Evolutionary conservation across 768 basidiomycete species (phyloP), one percentile per base, ranked within the genome.

Genomic region (button mushroom (Agaricus bisporus)): DNA sequence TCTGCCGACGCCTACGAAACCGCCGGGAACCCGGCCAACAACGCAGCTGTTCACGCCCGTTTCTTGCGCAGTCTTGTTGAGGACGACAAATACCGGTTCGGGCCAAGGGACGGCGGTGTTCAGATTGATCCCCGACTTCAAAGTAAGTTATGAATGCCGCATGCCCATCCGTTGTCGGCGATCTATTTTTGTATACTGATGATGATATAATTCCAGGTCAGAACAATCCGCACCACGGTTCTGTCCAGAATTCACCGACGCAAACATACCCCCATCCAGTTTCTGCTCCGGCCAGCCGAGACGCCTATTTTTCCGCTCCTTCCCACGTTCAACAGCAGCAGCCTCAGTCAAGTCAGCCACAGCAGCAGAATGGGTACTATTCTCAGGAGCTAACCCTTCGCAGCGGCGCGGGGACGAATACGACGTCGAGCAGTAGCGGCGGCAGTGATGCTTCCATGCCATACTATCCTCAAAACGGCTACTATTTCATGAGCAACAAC

Each of bases 1-100:
- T 83, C 88, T 4, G 88, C 88, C 9, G 84, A 88, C 59, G 86
- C 88, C 0, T 92, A 91, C 63, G 78, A 85, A 48, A 83, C 85
- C 52, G 86, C 86, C 14, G 84, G 86, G 9, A 68, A 75, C 35
- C 67, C 81, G 42, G 81, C 82, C 26, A 81, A 80, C 39, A 79
- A 82, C 15, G 84, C 85, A n/a, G 81, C 82, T 32, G 83, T 84
- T 57, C 90, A 92, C 61, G 81, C 86, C 38, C 85, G 89, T 48
- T 93, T 93, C 70, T 70, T 93, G 37, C 80, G 81, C 62, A 81
- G 77, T 53, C 74, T 92, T 43, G 74, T 91, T 37, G 75, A 75
- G 35, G 77, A 80, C 59, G 86, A 88, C 60, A 75, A 76, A 52
- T 77, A 82, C 61, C 78, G 79, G 59, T 66, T 74, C 47, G 77